Evolutionary conservation across 345 rosid species (phyloP), one percentile per base, ranked within the genome.

Genomic region (Alliaria petiolata): DNA sequence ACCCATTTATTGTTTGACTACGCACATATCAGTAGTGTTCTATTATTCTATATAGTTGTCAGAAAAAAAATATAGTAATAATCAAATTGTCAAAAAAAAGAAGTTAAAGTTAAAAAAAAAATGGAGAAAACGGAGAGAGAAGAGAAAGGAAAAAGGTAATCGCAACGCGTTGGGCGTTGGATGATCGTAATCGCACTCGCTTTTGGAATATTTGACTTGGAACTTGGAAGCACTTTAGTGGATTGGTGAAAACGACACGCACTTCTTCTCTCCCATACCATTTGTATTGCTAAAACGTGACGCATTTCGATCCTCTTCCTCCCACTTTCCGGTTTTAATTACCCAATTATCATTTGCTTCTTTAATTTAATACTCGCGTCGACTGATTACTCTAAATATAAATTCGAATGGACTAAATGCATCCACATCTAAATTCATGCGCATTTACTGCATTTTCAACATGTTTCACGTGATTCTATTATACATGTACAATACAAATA

Each of bases 161-260:
- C 3, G 53, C 64, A 68, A 60, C 69, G 69, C 57, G 74, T 52
- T 17, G 11, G 63, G 69, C 62, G 47, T 74, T 66, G 66, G 66
- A 10, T 47, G 67, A 74, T 74, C 54, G 45, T 22, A 20, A 46
- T 60, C 74, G 58, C 65, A 52, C 57, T 44, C 70, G 20, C 73
- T 74, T 74, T 67, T 74, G 20, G 57, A 61, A 75, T 68, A 62
- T 75, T 68, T 68, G 74, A 68, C 74, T 52, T 43, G 22, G 11
- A 43, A 67, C 51, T n/a, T n/a, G n/a, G n/a, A n/a, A n/a, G n/a
- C 74, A 44, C 33, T 67, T 55, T 43, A 61, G 15, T 49, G 79
- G 51, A 34, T 31, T 45, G 51, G 13, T 76, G 75, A 76, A 35
- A 68, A 75, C 65, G 70, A 69, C 70, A 55, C 65, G 60, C 79